Evolutionary conservation across 768 basidiomycete genomes (phyloP).

Genomic region (Hygrophorus russula): DNA sequence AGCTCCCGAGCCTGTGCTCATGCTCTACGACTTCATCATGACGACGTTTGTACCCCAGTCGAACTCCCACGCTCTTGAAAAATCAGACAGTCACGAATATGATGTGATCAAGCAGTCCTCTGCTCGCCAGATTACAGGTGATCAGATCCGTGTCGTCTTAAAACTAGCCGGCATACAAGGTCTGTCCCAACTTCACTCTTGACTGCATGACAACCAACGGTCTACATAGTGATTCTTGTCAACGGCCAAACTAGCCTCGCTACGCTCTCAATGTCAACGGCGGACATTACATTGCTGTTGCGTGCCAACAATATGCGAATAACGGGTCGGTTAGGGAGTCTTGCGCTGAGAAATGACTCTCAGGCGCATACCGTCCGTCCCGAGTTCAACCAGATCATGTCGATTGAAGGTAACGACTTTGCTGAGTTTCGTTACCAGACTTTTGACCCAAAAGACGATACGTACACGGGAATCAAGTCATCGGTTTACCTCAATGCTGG

Average conservation of each 20-base stretch:
- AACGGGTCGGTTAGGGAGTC: conserved; percentile 70
- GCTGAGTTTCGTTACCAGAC: conserved; percentile 94
- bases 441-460: conserved; percentile 60
- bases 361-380: conserved; percentile 35
- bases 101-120: neutral
- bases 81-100: conserved; percentile 2
- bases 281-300: conserved; percentile 71
- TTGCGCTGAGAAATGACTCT: conserved; percentile 73
- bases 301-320: conserved; percentile 65
- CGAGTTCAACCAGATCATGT: conserved; percentile 76
- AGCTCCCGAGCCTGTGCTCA: conserved; percentile 82
- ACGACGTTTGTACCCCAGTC: conserved; percentile 74
- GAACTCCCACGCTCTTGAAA: conserved; percentile 1
- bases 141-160: conserved; percentile 72
- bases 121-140: conserved; percentile 13
- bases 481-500: conserved; percentile 74
- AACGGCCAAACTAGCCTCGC: conserved; percentile 63
- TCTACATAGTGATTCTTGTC: conserved; percentile 55
- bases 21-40: conserved; percentile 95
- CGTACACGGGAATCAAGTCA: conserved; percentile 74
- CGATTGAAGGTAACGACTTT: conserved; percentile 90
- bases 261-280: conserved; percentile 83
- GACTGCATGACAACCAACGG: neutral
- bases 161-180: conserved; percentile 80
- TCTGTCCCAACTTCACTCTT: conserved; percentile 19